phyloP scores from a whole-genome alignment of 176 grass and related monocot genomes.

The Typha latifolia region DNA sequence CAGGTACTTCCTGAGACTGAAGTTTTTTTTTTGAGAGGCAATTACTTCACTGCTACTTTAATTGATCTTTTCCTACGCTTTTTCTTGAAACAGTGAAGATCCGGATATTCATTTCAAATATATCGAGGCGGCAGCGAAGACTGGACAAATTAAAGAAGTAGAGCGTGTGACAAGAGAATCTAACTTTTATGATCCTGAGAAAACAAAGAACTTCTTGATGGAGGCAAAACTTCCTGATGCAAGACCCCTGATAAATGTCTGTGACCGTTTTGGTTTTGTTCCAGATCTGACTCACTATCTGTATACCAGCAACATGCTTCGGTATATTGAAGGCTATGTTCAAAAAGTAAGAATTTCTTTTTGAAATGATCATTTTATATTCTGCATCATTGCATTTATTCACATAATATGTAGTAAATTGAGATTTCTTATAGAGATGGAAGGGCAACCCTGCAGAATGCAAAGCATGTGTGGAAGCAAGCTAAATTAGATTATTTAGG shows the following conservation, averaged over 20 bases:
- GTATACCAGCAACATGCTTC: conserved; percentile 93
- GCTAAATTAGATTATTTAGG: too few species aligned
- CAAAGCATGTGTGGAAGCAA: too few species aligned
- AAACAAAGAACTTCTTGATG: conserved; percentile 97
- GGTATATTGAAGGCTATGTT: conserved; percentile 96
- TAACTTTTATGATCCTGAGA: conserved; percentile 95
- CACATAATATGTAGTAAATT: neutral
- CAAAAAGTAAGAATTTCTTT: conserved; percentile 55
- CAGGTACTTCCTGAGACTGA: conserved; percentile 41
- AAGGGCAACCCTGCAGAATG: too few species aligned
- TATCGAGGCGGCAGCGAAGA: conserved; percentile 91
- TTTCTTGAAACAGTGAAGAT: conserved; percentile 63
- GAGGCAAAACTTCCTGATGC: conserved; percentile 97
- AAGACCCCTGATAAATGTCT: conserved; percentile 89
- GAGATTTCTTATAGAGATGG: too few species aligned
- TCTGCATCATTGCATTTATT: neutral
- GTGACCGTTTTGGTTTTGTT: conserved; percentile 95
- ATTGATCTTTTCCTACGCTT: conserved; percentile 18
- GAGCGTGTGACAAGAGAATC: conserved; percentile 97
- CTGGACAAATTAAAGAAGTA: conserved; percentile 97
- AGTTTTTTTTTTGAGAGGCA: neutral
- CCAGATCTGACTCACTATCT: conserved; percentile 94
- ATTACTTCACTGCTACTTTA: conserved; percentile 11
- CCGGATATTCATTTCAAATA: conserved; percentile 97
- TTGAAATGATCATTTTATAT: neutral